phyloP scores from a whole-genome alignment of 1,284 basidiomycete species.

The Amylostereum areolatum region DNA sequence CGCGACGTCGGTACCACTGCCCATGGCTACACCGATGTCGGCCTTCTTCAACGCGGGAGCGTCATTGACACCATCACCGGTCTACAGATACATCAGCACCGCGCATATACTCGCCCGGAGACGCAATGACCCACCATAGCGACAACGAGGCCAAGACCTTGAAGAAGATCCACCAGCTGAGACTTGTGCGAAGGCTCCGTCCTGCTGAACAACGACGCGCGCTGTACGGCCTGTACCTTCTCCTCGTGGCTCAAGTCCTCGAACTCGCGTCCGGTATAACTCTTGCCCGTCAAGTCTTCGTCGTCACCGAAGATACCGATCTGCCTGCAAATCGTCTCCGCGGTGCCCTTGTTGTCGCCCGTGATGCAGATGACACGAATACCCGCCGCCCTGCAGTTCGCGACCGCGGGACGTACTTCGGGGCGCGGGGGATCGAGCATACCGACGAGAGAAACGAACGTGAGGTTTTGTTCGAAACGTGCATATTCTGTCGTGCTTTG shows the following conservation, averaged over 20 bases:
- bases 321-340: slow-evolving; percentile 93
- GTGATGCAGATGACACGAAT: slow-evolving; percentile 98
- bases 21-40: slow-evolving; percentile 99
- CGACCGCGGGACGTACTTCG: slow-evolving; percentile 84
- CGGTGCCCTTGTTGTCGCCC: slow-evolving; percentile 97
- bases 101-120: neutral
- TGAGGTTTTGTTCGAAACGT: slow-evolving; percentile 86
- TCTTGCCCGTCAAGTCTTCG: slow-evolving; percentile 86
- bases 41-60: slow-evolving; percentile 96
- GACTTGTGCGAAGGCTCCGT: slow-evolving; percentile 96
- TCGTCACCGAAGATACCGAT: slow-evolving; percentile 88
- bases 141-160: slow-evolving; percentile 89
- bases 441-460: slow-evolving; percentile 92
- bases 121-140: slow-evolving; percentile 73
- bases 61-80: slow-evolving; percentile 94
- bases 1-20: slow-evolving; percentile 96
- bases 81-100: slow-evolving; percentile 36
- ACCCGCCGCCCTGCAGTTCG: slow-evolving; percentile 88
- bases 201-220: slow-evolving; percentile 86
- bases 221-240: slow-evolving; percentile 81
- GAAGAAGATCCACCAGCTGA: slow-evolving; percentile 93
- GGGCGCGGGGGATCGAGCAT: slow-evolving; percentile 99
- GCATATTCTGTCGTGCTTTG: slow-evolving; percentile 78
- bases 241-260: slow-evolving; percentile 77
- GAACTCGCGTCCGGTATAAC: slow-evolving; percentile 91